These are phyloP conservation scores for Tetracladium marchalianum DNA, from an alignment of 495 filamentous ascomycete species.

Conservation along the genomic window DNA sequence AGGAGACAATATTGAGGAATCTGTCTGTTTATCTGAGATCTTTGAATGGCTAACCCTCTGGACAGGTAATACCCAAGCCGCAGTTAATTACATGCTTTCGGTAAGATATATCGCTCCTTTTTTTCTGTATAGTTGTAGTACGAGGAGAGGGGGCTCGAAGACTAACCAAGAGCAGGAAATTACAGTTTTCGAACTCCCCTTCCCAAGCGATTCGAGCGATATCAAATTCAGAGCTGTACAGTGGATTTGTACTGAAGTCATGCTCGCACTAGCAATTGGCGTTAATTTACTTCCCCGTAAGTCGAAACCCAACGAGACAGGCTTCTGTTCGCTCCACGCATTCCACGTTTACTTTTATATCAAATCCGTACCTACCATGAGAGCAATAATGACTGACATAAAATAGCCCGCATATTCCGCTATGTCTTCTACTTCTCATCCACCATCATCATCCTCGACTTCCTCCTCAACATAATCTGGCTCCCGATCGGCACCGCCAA, in stretches of 20 bases:
- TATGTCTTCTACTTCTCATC: constrained; percentile 40
- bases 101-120: constrained; percentile 16
- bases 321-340: too few species aligned
- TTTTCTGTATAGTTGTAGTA: neutral
- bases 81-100: constrained; percentile 45
- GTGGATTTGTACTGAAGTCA: constrained; percentile 41
- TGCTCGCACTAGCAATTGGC: constrained; percentile 36
- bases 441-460: constrained; percentile 40
- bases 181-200: constrained; percentile 41
- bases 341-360: too few species aligned
- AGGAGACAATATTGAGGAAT: too few species aligned
- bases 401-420: constrained; percentile 30
- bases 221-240: constrained; percentile 47
- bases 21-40: too few species aligned
- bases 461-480: constrained; percentile 45
- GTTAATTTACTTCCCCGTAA: constrained; percentile 35
- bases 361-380: too few species aligned
- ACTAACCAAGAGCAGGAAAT: constrained; percentile 28
- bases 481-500: constrained; percentile 41
- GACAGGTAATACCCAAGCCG: constrained; percentile 38
- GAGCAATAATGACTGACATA: constrained; percentile 9
- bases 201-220: constrained; percentile 33
- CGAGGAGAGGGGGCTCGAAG: neutral
- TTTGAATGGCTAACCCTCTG: neutral
- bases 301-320: too few species aligned